Base-by-base conservation (phyloP, 345 rosid species). In the Fremontodendron californicum region DNA sequence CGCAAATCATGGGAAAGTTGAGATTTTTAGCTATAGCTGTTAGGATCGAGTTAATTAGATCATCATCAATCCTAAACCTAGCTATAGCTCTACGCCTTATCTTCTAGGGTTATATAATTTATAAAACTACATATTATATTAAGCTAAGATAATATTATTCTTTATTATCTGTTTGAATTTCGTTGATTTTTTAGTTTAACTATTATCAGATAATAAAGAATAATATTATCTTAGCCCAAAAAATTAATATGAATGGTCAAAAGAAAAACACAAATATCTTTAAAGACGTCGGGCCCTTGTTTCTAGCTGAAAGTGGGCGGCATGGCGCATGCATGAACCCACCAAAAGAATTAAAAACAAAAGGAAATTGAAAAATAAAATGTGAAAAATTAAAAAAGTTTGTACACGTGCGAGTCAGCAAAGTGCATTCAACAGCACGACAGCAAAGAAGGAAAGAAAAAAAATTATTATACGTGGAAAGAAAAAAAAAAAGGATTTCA, bases 241-340 rank as follows among this genome's bases (percentile, higher is more conserved):
- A 57, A 57, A 57, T 2, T 23, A 23, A 55, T 1, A 54, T 3
- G 6, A 4, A 8, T 6, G 1, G 4, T n/a, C 9, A 21, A 49
- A 2, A 49, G 0, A 6, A 40, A 40, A 40, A 40, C 0, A 40
- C 1, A 40, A 18, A 19, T 18, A 51, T 13, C 0, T 57, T 9
- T 54, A 8, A n/a, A 25, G 63, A 1, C 23, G 12, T 63, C 68
- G 68, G 43, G 68, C 12, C 42, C n/a, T 63, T 33, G 68, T 63
- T 62, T 62, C 19, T 16, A 16, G 68, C 67, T 35, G 43, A 63
- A 63, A 33, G 43, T 35, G 68, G 43, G 25, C 11, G 68, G 68
- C 68, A 63, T 35, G 68, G 68, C 43, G 68, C 42, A 63, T 63
- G 68, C 68, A 63, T 63, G 23, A 33, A 33, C 10, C 67, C 19